Base-by-base conservation (phyloP, 2,329 filamentous ascomycete genomes). In the Claviceps sp. region DNA sequence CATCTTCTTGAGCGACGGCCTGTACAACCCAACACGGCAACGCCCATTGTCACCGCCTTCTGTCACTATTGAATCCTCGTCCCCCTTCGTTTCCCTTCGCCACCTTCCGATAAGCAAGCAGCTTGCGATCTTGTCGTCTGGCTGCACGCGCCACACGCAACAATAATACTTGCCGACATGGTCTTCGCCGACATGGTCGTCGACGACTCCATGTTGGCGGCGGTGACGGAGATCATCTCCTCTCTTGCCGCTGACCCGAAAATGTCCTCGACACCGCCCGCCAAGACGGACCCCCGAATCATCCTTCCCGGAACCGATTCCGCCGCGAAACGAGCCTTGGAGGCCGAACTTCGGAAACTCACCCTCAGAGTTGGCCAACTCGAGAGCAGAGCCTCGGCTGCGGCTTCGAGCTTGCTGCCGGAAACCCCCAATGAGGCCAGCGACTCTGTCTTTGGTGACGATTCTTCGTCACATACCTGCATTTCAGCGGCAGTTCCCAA, bases 311-410 rank as follows among this genome's bases (percentile, higher is more conserved):
- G 93, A 54, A 77, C 80, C 53, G 78, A 88, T 54, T 85, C 79
- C 45, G 70, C 80, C 38, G 85, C 85, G 58, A 97, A 97, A 71
- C 76, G 79, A 58, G 77, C 77, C 37, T 79, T 97, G 55, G 89
- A 97, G 70, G 76, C 77, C 55, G 91, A 97, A 70, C 78, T 98
- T 53, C 79, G 84, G 49, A 84, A 86, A 52, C 78, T 97, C 57
- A 79, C 84, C 54, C 72, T 82, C 55, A 78, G 93, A 59, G 81
- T 97, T 59, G 85, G 89, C 57, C 81, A 84, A 58, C 80, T 97
- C 60, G 90, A 97, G 73, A 81, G 81, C 60, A 85, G 85, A 70
- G 85, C 86, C 58, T 79, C 78, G 62, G 72, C 77, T 52, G 69
- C 77, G 54, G 74, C 76, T 53, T 67, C 77, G 54, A 75, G 76